Conservation (phyloP, 2,329 filamentous ascomycete species). For the Xylogone sp. region DNA sequence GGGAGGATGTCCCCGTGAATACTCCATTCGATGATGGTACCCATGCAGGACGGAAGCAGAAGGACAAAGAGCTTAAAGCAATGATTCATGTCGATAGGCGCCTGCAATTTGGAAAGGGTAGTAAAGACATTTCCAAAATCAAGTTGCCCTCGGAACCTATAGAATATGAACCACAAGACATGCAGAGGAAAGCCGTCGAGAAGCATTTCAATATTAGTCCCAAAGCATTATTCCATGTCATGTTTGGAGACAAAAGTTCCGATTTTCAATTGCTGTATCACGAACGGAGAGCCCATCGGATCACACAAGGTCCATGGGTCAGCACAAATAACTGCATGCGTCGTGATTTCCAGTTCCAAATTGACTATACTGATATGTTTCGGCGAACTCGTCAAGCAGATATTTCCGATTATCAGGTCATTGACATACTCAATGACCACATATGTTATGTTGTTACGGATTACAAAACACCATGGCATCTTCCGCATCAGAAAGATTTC, state of each 20-base stretch:
- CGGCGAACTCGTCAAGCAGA: slow-evolving; percentile 57
- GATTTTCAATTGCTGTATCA: slow-evolving; percentile 90
- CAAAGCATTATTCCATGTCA: slow-evolving; percentile 91
- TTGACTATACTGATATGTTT: slow-evolving; percentile 63
- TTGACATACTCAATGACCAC: slow-evolving; percentile 79
- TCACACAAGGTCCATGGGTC: slow-evolving; percentile 84
- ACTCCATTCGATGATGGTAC: slow-evolving; percentile 58
- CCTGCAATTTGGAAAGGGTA: slow-evolving; percentile 40
- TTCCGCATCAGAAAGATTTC: slow-evolving; percentile 77
- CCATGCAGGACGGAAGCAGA: slow-evolving; percentile 32
- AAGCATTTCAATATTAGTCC: slow-evolving; percentile 86
- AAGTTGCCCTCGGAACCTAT: slow-evolving; percentile 79
- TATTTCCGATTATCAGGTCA: slow-evolving; percentile 78
- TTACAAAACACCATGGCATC: slow-evolving; percentile 60
- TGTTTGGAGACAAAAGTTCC: slow-evolving; percentile 94
- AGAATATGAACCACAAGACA: slow-evolving; percentile 77
- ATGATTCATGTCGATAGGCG: slow-evolving; percentile 60
- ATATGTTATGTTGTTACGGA: slow-evolving; percentile 63
- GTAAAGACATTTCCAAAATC: slow-evolving; percentile 53
- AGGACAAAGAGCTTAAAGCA: slow-evolving; percentile 47
- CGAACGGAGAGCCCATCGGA: slow-evolving; percentile 72
- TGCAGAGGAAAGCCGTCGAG: slow-evolving; percentile 72
- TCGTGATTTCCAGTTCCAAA: slow-evolving; percentile 77
- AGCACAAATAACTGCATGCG: slow-evolving; percentile 67
- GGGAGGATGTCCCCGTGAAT: slow-evolving; percentile 73